Conservation (phyloP, 257 asterid species). For the Knoxia roxburghii region DNA sequence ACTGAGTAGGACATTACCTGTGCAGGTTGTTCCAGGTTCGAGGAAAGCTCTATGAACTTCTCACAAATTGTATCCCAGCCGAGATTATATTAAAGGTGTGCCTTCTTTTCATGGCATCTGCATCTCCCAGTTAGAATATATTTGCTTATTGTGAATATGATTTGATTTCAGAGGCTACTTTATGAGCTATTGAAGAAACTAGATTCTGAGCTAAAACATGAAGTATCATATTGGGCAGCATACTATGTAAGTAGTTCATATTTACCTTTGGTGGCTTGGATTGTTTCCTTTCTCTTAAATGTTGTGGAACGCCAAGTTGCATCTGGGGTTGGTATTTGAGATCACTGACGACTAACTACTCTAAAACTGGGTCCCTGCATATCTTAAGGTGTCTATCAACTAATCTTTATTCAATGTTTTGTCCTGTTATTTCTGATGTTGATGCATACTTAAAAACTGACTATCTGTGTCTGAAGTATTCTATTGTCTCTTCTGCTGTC, state of each 20-base stretch:
- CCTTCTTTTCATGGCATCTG: slow-evolving; percentile 10
- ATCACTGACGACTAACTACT: background rate
- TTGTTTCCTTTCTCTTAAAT: background rate
- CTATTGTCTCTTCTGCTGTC: background rate
- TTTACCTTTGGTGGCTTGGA: slow-evolving; percentile 6
- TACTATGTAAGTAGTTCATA: slow-evolving; percentile 63
- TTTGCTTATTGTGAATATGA: slow-evolving; percentile 7
- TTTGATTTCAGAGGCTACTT: slow-evolving; percentile 69
- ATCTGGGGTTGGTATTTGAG: background rate
- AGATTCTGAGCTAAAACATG: slow-evolving; percentile 93
- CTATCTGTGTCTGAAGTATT: background rate
- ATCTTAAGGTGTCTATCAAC: background rate
- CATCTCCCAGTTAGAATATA: background rate
- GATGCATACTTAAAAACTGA: background rate
- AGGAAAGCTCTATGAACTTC: slow-evolving; percentile 89
- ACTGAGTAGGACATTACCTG: slow-evolving; percentile 10
- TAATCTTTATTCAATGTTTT: background rate
- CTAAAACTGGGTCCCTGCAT: background rate
- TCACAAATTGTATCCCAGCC: slow-evolving; percentile 90
- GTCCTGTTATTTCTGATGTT: background rate
- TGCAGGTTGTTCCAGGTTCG: slow-evolving; percentile 88
- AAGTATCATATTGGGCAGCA: slow-evolving; percentile 90
- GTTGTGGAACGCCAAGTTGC: background rate
- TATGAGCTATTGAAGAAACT: slow-evolving; percentile 79
- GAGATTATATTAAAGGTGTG: slow-evolving; percentile 80